Evolutionary conservation across 1,284 basidiomycete genomes (phyloP), one percentile per base, ranked within the genome.

Genomic region (Porodaedalea pini): DNA sequence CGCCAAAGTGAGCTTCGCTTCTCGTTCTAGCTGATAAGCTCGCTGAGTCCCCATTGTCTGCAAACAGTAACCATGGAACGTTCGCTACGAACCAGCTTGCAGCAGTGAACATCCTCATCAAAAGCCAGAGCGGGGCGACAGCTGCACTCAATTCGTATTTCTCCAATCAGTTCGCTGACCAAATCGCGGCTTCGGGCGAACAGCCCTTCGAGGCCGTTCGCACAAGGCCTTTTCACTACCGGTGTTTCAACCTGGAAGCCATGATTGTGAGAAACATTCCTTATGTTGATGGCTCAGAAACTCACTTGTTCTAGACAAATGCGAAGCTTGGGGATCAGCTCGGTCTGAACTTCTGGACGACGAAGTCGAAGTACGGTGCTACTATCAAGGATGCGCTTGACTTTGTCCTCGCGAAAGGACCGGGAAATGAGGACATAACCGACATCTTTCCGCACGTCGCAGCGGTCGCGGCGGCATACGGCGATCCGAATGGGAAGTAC

Each of bases 161-260:
- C 67, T 63, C 61, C 7, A 67, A 70, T 17, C 67, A 70, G 32
- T 86, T 79, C 65, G 63, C 66, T 53, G 74, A 81, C 53, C 83
- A 85, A 65, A 75, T 86, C 36, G 76, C 76, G 3, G 72, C 69
- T 0, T 76, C 73, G 27, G 83, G 84, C 5, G 83, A 85, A 63
- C 79, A 83, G 67, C 82, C 82, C 1, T 78, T 81, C 51, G 83
- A 88, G 69, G 79, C 82, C 4, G 72, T 70, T 2, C 77, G 85
- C 15, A 83, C 83, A 2, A 73, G 80, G 15, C 82, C 84, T 4
- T 86, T 80, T 65, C 85, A 86, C 65, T 86, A 87, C 64, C 76
- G 80, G 10, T 75, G 77, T 17, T 86, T 83, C 69, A 87, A 87
- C 63, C 70, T 88, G 29, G 82, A 83, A 11, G 85, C 79, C 23